Evolutionary conservation across 2,329 filamentous ascomycete species (phyloP).

Genomic region (Pezicula carpinea): DNA sequence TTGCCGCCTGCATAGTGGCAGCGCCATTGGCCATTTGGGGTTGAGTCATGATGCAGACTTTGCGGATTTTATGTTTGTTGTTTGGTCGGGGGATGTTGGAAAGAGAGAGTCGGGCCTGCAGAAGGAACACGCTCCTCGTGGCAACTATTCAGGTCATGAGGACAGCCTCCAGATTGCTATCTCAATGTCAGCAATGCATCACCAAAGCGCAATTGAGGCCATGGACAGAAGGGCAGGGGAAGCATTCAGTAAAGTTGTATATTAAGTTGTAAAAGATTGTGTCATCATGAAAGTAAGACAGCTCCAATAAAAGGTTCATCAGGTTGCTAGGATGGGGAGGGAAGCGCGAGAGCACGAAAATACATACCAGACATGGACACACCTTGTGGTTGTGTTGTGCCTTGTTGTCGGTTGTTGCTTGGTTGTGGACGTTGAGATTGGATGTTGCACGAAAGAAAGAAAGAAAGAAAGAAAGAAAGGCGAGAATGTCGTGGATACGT

Average conservation of each 20-base stretch:
- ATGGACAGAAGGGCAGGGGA: neutral
- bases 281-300: slow-evolving; percentile 20
- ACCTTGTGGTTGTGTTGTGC: neutral
- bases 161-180: neutral
- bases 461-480: neutral
- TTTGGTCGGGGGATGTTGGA: no score
- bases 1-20: slow-evolving; percentile 5
- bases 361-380: slow-evolving; percentile 2
- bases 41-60: slow-evolving; percentile 17
- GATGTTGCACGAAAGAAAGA: neutral
- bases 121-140: neutral
- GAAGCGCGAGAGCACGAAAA: neutral
- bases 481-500: neutral
- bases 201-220: no score
- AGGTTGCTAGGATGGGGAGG: slow-evolving; percentile 6
- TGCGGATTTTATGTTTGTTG: slow-evolving; percentile 3
- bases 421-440: neutral
- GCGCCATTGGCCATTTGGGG: slow-evolving; percentile 14
- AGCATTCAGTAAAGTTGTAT: slow-evolving; percentile 16
- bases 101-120: slow-evolving; percentile 4
- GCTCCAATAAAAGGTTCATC: slow-evolving; percentile 22
- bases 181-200: neutral
- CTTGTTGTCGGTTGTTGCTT: neutral
- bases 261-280: slow-evolving; percentile 18
- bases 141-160: neutral